Evolutionary conservation across 768 basidiomycete genomes (phyloP).

Genomic region (Tylopilus felleus): DNA sequence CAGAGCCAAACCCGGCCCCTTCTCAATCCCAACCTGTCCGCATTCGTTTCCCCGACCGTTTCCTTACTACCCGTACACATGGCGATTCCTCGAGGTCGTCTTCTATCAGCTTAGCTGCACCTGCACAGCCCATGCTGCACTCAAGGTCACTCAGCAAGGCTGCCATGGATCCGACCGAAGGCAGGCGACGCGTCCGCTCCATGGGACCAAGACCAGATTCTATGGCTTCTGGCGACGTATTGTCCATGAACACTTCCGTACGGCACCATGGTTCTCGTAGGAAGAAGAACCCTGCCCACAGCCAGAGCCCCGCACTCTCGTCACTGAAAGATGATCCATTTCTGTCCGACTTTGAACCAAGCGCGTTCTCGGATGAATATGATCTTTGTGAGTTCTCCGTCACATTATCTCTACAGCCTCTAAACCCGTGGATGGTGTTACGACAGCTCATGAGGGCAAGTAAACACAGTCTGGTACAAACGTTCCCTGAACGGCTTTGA

Average conservation of each 20-base stretch:
- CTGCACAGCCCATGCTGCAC: slow-evolving; percentile 10
- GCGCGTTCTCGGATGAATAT: slow-evolving; percentile 69
- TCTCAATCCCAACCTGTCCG: slow-evolving; percentile 21
- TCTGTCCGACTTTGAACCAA: slow-evolving; percentile 36
- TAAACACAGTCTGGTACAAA: slow-evolving; percentile 10
- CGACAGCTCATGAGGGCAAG: slow-evolving; percentile 71
- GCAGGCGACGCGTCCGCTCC: slow-evolving; percentile 22
- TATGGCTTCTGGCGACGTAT: slow-evolving; percentile 8
- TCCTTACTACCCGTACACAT: slow-evolving; percentile 23
- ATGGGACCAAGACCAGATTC: slow-evolving; percentile 20
- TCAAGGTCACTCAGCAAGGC: slow-evolving; percentile 13
- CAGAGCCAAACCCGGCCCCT: slow-evolving; percentile 15
- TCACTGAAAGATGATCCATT: slow-evolving; percentile 27
- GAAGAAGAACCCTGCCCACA: slow-evolving; percentile 17
- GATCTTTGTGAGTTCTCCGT: slow-evolving; percentile 58
- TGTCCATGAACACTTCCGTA: slow-evolving; percentile 14
- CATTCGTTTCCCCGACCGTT: slow-evolving; percentile 35
- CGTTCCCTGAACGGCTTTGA: slow-evolving; percentile 11
- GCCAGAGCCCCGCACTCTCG: slow-evolving; percentile 14
- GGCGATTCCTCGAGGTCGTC: slow-evolving; percentile 33
- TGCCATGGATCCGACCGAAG: slow-evolving; percentile 10
- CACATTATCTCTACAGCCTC: slow-evolving; percentile 1
- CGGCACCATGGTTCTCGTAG: slow-evolving; percentile 18
- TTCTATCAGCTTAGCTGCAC: slow-evolving; percentile 22
- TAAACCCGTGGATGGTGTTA: slow-evolving; percentile 10